Percentiles rank a stretch among this genome's conserved stretches.
phyloP scores from a whole-genome alignment of 768 basidiomycete genomes.

The Boletus rubescentipes region DNA sequence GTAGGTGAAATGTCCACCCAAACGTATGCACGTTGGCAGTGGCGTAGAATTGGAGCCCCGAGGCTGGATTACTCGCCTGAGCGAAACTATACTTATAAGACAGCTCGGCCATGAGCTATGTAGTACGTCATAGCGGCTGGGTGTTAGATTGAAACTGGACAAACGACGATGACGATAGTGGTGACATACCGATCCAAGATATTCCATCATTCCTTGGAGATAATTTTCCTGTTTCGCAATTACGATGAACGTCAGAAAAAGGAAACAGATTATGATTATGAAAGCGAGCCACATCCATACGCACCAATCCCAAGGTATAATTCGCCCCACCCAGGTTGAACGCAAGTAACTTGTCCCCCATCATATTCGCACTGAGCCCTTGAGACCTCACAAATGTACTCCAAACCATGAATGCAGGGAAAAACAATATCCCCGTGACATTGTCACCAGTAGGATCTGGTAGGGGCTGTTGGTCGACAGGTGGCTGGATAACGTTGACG shows the following conservation, averaged over 20 bases:
- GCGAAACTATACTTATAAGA: too few species aligned
- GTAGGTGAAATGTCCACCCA: too few species aligned
- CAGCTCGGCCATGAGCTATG: not conserved
- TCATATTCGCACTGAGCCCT: not conserved
- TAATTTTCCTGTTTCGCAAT: not conserved
- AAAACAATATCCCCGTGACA: not conserved
- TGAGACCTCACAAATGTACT: not conserved
- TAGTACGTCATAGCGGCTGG: not conserved
- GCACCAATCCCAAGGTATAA: not conserved
- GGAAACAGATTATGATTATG: too few species aligned
- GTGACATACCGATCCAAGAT: not conserved
- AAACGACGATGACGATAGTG: not conserved
- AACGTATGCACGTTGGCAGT: too few species aligned
- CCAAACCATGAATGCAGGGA: not conserved
- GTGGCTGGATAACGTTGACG: not conserved
- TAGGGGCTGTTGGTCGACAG: not conserved
- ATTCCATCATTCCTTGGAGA: not conserved
- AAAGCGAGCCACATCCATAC: not conserved
- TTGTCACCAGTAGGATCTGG: not conserved
- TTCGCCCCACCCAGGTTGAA: not conserved
- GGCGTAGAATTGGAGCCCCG: too few species aligned
- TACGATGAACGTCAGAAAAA: not conserved
- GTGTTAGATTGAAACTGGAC: not conserved
- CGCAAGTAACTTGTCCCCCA: not conserved
- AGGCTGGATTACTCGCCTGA: too few species aligned